phyloP scores from a whole-genome alignment of 1,139 yeast genomes.

The Geotrichum candidum region DNA sequence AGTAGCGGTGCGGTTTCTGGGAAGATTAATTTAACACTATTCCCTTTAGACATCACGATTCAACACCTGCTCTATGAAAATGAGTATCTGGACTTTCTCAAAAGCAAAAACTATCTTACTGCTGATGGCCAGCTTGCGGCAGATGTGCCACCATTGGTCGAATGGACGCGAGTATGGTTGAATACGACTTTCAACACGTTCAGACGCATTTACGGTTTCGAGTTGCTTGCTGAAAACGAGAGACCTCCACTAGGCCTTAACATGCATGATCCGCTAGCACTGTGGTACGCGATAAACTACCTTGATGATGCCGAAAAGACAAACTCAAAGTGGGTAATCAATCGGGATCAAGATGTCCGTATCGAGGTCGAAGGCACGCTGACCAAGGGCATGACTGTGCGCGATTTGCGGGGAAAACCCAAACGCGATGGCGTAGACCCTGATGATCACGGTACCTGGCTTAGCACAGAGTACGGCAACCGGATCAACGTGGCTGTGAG shows the following conservation, averaged over 20 bases:
- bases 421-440: conserved; percentile 20
- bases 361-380: conserved; percentile 38
- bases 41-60: conserved; percentile 39
- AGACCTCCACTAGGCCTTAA: conserved; percentile 21
- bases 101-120: conserved; percentile 13
- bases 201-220: conserved; percentile 21
- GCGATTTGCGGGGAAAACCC: conserved; percentile 36
- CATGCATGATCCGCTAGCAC: conserved; percentile 41
- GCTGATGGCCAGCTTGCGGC: neutral
- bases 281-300: conserved; percentile 30
- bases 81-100: conserved; percentile 23
- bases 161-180: conserved; percentile 30
- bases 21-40: conserved; percentile 28
- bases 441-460: conserved; percentile 31
- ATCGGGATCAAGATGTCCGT: conserved; percentile 33
- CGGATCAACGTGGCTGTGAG: conserved; percentile 26
- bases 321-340: conserved; percentile 29
- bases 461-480: conserved; percentile 28
- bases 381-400: conserved; percentile 36
- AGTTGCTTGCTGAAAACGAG: conserved; percentile 20
- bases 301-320: neutral
- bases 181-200: conserved; percentile 31
- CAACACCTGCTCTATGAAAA: conserved; percentile 29
- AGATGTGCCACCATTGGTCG: conserved; percentile 1
- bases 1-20: conserved; percentile 24